Conservation (phyloP, 352 stramenopile genomes). For the Aphanomyces astaci region DNA sequence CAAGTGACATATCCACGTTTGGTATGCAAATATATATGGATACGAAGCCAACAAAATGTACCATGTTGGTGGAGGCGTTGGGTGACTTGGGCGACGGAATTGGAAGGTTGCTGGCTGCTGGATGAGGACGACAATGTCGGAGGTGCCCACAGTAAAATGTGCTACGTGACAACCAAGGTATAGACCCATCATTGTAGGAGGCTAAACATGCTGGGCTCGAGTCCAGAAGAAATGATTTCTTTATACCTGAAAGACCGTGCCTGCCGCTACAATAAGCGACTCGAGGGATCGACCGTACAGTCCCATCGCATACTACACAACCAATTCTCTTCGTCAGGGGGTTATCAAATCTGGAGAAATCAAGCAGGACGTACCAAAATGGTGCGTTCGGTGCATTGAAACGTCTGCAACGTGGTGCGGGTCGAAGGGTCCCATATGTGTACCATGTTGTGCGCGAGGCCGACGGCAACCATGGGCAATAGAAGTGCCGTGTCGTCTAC, state of each 20-base stretch:
- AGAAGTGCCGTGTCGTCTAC: background rate
- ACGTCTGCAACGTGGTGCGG: constrained; percentile 39
- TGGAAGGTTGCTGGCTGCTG: background rate
- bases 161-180: constrained; percentile 15
- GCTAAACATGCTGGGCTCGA: too few relatives aligned
- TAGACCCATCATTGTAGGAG: background rate
- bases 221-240: too few relatives aligned
- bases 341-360: background rate
- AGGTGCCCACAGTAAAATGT: constrained; percentile 71
- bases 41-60: background rate
- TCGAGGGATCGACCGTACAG: constrained; percentile 58
- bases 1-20: background rate
- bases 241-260: constrained; percentile 65
- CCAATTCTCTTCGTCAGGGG: background rate
- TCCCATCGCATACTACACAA: constrained; percentile 50
- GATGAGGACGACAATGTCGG: background rate
- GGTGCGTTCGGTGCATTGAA: constrained; percentile 69
- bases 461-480: constrained; percentile 46
- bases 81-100: background rate
- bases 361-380: constrained; percentile 35
- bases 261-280: constrained; percentile 63
- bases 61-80: constrained; percentile 67
- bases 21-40: too few relatives aligned
- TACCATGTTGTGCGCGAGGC: constrained; percentile 77
- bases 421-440: constrained; percentile 55